These are phyloP conservation scores for Ophiocordyceps australis DNA, from an alignment of 2,329 filamentous ascomycete genomes.

Conservation along the genomic window DNA sequence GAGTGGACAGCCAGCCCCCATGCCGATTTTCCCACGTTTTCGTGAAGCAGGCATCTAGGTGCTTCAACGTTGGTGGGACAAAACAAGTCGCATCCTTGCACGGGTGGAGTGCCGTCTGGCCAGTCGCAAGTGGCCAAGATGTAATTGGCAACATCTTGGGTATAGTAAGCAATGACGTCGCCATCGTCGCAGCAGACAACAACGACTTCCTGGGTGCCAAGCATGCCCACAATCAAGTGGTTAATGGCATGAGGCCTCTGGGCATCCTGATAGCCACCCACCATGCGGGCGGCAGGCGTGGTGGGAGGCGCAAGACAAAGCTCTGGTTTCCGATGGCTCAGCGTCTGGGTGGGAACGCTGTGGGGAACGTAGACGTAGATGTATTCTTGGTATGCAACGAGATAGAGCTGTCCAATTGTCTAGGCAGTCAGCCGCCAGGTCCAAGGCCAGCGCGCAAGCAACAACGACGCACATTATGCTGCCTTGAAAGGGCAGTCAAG, in stretches of 20 bases:
- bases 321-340: conserved; percentile 28
- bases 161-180: conserved; percentile 55
- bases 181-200: conserved; percentile 56
- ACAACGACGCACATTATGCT: conserved; percentile 28
- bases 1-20: conserved; percentile 82
- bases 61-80: conserved; percentile 4
- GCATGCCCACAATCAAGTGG: conserved; percentile 46
- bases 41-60: conserved; percentile 44
- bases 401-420: conserved; percentile 31
- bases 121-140: conserved; percentile 13
- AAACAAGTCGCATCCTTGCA: conserved; percentile 1
- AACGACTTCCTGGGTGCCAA: conserved; percentile 54
- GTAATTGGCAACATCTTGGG: conserved; percentile 27
- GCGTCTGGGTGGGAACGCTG: conserved; percentile 23
- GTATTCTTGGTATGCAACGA: conserved; percentile 35
- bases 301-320: conserved; percentile 27
- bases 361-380: conserved; percentile 38
- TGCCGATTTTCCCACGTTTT: conserved; percentile 60
- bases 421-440: background rate
- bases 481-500: conserved; percentile 37
- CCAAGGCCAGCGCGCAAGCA: no score
- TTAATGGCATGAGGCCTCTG: conserved; percentile 45
- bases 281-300: conserved; percentile 17
- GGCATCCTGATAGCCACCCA: conserved; percentile 34
- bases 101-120: conserved; percentile 1